Evolutionary conservation across 352 stramenopile genomes (phyloP).

Genomic region (Pythium apleroticum): DNA sequence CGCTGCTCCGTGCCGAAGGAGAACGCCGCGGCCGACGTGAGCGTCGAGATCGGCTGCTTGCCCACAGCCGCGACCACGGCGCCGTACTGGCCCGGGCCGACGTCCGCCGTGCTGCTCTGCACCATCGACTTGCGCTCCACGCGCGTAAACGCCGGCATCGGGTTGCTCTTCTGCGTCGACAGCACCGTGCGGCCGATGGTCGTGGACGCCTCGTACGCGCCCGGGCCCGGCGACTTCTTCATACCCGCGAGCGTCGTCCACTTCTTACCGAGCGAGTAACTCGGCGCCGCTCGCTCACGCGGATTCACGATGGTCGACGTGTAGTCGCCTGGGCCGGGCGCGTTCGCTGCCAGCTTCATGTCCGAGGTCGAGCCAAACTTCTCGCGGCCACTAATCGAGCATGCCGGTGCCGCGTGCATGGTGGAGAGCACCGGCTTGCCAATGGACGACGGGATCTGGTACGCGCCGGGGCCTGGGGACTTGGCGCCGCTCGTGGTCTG

Average conservation of each 20-base stretch:
- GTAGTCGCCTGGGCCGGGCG: slow-evolving; percentile 69
- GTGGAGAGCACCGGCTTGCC: slow-evolving; percentile 70
- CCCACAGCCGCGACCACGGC: slow-evolving; percentile 63
- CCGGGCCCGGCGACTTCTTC: slow-evolving; percentile 61
- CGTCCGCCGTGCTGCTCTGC: slow-evolving; percentile 43
- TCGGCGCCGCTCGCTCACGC: slow-evolving; percentile 56
- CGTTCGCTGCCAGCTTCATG: slow-evolving; percentile 41
- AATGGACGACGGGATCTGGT: slow-evolving; percentile 73
- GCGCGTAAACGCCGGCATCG: slow-evolving; percentile 59
- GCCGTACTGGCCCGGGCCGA: slow-evolving; percentile 73
- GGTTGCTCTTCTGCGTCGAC: slow-evolving; percentile 70
- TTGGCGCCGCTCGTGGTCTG: slow-evolving; percentile 50
- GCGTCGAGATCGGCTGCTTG: slow-evolving; percentile 65
- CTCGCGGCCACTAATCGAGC: slow-evolving; percentile 72
- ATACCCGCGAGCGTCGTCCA: slow-evolving; percentile 41
- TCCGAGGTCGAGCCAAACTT: slow-evolving; percentile 77
- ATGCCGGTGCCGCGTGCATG: slow-evolving; percentile 50
- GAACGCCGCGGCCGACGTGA: slow-evolving; percentile 53
- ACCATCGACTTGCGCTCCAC: slow-evolving; percentile 68
- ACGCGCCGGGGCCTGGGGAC: slow-evolving; percentile 59
- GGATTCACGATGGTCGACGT: slow-evolving; percentile 63
- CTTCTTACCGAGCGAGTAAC: slow-evolving; percentile 77
- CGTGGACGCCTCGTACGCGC: slow-evolving; percentile 54
- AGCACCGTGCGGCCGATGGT: slow-evolving; percentile 67
- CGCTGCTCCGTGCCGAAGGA: slow-evolving; percentile 69